Conservation (phyloP, 768 basidiomycete genomes). For the Podaxis sp. region DNA sequence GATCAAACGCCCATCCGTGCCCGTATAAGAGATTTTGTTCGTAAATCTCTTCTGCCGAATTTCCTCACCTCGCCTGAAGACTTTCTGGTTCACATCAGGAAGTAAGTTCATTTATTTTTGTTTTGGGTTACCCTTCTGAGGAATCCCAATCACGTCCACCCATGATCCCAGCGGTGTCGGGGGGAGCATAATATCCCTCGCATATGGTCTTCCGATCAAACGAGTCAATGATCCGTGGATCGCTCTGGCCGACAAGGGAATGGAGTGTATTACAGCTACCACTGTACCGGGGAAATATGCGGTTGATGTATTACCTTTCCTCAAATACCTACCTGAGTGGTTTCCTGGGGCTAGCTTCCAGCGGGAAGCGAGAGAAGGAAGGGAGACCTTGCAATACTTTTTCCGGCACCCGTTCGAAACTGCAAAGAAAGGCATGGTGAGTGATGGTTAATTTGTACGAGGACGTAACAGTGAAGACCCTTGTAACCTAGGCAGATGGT, state of each 20-base stretch:
- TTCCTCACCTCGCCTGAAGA: conserved; percentile 6
- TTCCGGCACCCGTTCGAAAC: conserved; percentile 31
- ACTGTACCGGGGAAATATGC: conserved; percentile 26
- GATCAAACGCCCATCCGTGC: background rate
- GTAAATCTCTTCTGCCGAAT: conserved; percentile 3
- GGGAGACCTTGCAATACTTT: conserved; percentile 29
- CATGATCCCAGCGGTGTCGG: background rate
- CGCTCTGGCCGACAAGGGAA: conserved; percentile 24
- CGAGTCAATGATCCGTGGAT: conserved; percentile 31
- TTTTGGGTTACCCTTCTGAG: background rate
- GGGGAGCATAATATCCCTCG: conserved; percentile 13
- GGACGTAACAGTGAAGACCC: background rate
- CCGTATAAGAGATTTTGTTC: background rate
- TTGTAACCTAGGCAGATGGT: background rate
- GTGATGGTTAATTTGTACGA: background rate
- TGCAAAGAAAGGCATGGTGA: conserved; percentile 20
- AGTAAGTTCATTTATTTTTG: conserved; percentile 1
- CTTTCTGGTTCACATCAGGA: conserved; percentile 8
- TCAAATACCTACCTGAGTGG: conserved; percentile 49
- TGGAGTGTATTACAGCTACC: conserved; percentile 21
- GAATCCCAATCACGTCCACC: background rate
- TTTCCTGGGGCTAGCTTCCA: conserved; percentile 57
- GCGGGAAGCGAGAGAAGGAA: conserved; percentile 43
- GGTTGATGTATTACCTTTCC: conserved; percentile 35
- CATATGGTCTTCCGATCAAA: conserved; percentile 14